Evolutionary conservation across 2,329 filamentous ascomycete genomes (phyloP).

Genomic region (Trichothecium sympodiale): DNA sequence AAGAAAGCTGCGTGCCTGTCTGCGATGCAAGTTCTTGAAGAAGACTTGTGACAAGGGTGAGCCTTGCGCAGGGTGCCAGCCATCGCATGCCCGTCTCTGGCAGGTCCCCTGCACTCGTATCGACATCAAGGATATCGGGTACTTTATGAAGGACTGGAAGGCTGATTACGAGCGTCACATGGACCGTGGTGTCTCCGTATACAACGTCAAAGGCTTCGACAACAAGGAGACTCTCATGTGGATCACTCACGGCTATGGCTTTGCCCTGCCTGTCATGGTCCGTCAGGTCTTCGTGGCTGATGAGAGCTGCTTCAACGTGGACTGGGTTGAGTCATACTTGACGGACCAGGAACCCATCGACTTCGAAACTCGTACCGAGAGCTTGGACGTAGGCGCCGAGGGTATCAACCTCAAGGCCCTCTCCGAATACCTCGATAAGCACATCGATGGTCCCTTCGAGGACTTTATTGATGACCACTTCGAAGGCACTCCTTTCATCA

Average conservation of each 20-base stretch:
- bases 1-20: slow-evolving; percentile 82
- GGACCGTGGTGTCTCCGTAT: slow-evolving; percentile 76
- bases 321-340: slow-evolving; percentile 80
- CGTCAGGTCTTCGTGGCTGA: slow-evolving; percentile 89
- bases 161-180: slow-evolving; percentile 91
- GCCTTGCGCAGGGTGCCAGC: slow-evolving; percentile 89
- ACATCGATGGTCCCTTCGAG: slow-evolving; percentile 87
- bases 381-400: slow-evolving; percentile 78
- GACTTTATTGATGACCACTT: slow-evolving; percentile 94
- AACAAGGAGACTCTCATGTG: slow-evolving; percentile 63
- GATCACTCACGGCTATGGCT: slow-evolving; percentile 94
- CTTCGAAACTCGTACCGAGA: slow-evolving; percentile 80
- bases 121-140: slow-evolving; percentile 96
- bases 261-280: slow-evolving; percentile 83
- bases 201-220: slow-evolving; percentile 82
- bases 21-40: slow-evolving; percentile 97
- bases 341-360: slow-evolving; percentile 59
- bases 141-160: slow-evolving; percentile 99
- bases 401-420: slow-evolving; percentile 72
- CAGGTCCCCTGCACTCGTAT: slow-evolving; percentile 96
- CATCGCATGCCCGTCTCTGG: slow-evolving; percentile 90
- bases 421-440: slow-evolving; percentile 87
- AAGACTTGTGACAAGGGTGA: slow-evolving; percentile 98
- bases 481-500: slow-evolving; percentile 88
- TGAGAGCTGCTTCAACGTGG: slow-evolving; percentile 82